Evolutionary conservation across 2,329 filamentous ascomycete genomes (phyloP), one percentile per base, ranked within the genome.

Genomic region (Apiospora pterosperma): DNA sequence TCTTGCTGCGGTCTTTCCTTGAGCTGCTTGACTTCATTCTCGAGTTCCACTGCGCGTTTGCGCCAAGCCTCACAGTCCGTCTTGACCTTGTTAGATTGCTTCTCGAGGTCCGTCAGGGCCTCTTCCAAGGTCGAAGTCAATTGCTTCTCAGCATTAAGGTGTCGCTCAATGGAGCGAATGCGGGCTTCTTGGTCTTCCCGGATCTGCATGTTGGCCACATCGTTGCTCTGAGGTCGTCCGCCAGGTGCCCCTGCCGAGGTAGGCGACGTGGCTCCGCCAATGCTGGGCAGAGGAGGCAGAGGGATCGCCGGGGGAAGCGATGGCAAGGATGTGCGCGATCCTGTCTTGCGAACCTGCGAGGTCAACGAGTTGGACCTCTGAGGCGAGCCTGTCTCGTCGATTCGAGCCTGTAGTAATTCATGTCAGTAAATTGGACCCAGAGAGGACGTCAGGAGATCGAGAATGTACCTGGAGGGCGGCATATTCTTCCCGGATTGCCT

Each of bases 281-380:
- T 84, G 66, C 81, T 85, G 4, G 96, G 96, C 21, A 99, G 84
- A 42, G 96, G 96, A 2, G 96, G 96, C 38, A 99, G 87, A n/a
- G 96, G 96, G 71, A 98, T 97, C 0, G 93, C 93, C 0, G 96
- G 96, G 5, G 96, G 96, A 34, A 96, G 96, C 1, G 96, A 98
- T 2, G 96, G 96, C 12, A 98, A 82, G 3, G 93, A 96, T 14
- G 88, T 86, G 59, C 94, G 90, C 0, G 93, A 96, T 28, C 88
- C 84, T 72, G 91, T 96, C 84, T 97, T 97, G 74, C 92, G 92
- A 52, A 96, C 85, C 69, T 90, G 91, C 16, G 91, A 91, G 66
- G 71, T 80, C 68, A 80, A 80, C 48, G 88, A 89, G 76, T 88
- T 85, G 62, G 87, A 86, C 63, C 88, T 81, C 70, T 88, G 85